Conservation (phyloP, 352 stramenopile genomes). For the Globisporangium echinulatum region DNA sequence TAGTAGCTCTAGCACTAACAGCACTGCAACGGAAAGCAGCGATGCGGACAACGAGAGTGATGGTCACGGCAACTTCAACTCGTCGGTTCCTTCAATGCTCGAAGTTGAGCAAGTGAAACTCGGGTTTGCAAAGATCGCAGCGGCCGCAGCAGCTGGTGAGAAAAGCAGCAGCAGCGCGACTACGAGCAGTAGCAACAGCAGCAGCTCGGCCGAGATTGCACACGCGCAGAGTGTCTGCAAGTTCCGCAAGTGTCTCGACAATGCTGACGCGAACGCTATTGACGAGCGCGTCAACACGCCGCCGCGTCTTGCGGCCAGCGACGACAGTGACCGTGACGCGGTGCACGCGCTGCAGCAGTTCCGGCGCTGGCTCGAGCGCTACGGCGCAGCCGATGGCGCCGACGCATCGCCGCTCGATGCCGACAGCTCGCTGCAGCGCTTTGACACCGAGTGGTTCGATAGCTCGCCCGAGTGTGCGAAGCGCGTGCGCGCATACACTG, state of each 20-base stretch:
- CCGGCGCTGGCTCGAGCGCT: slow-evolving; percentile 16
- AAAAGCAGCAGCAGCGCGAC: not conserved
- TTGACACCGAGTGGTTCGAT: slow-evolving; percentile 23
- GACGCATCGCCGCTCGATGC: slow-evolving; percentile 9
- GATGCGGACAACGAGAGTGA: not conserved
- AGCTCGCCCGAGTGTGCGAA: slow-evolving; percentile 18
- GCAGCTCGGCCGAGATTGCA: not conserved
- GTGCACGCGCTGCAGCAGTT: slow-evolving; percentile 12
- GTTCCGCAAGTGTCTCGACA: slow-evolving; percentile 7
- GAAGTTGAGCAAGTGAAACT: slow-evolving; percentile 8
- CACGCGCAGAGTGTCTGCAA: slow-evolving; percentile 4
- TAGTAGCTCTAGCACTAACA: too few relatives aligned
- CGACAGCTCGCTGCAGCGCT: slow-evolving; percentile 14
- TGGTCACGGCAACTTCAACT: too few relatives aligned
- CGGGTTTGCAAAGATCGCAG: slow-evolving; percentile 1
- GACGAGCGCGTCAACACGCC: not conserved
- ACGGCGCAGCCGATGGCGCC: slow-evolving; percentile 17
- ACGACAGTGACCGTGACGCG: slow-evolving; percentile 1
- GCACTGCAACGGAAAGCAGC: not conserved
- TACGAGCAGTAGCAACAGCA: not conserved
- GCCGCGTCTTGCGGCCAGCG: not conserved
- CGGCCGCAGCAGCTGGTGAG: too few relatives aligned
- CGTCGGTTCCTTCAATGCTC: not conserved
- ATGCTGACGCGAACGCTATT: not conserved
- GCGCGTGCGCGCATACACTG: slow-evolving; percentile 19